Evolutionary conservation across 1,139 yeast genomes (phyloP).

Genomic region (Nakaseomyces glabratus): DNA sequence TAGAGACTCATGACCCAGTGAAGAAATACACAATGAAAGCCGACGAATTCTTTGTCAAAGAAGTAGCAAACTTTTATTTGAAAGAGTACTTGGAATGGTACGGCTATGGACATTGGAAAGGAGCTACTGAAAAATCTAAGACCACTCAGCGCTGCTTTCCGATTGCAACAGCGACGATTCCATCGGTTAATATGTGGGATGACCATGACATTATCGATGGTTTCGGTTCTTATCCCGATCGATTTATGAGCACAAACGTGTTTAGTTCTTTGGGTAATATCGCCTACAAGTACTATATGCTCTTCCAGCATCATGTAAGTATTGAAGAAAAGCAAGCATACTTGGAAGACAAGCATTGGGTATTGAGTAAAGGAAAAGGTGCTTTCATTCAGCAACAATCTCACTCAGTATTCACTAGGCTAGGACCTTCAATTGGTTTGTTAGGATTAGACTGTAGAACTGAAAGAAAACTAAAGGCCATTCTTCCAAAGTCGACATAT

Average conservation of each 20-base stretch:
- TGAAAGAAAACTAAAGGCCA: conserved; percentile 59
- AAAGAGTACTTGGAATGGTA: conserved; percentile 77
- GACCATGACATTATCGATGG: conserved; percentile 95
- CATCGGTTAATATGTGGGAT: conserved; percentile 76
- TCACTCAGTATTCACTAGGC: conserved; percentile 59
- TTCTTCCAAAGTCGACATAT: conserved; percentile 53
- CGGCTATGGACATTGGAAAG: conserved; percentile 81
- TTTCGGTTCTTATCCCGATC: conserved; percentile 74
- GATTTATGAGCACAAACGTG: conserved; percentile 62
- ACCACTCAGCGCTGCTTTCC: conserved; percentile 66
- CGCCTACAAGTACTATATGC: conserved; percentile 79
- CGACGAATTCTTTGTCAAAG: conserved; percentile 40
- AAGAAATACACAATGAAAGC: conserved; percentile 39
- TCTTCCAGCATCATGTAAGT: conserved; percentile 78
- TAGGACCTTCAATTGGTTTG: conserved; percentile 66
- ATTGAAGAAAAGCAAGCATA: conserved; percentile 31
- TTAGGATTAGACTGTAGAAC: conserved; percentile 88
- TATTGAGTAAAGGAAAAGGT: conserved; percentile 44
- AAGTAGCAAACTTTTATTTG: conserved; percentile 59
- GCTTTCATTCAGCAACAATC: conserved; percentile 57
- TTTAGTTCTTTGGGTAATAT: conserved; percentile 63
- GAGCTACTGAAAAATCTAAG: conserved; percentile 42
- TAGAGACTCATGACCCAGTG: conserved; percentile 40
- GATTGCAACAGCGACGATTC: conserved; percentile 69
- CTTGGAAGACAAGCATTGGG: conserved; percentile 48